A percentile compares a stretch with the other conserved stretches of the same genome.
Conservation (phyloP, 306 rosid species). For the Cucurbita argyrosperma region DNA sequence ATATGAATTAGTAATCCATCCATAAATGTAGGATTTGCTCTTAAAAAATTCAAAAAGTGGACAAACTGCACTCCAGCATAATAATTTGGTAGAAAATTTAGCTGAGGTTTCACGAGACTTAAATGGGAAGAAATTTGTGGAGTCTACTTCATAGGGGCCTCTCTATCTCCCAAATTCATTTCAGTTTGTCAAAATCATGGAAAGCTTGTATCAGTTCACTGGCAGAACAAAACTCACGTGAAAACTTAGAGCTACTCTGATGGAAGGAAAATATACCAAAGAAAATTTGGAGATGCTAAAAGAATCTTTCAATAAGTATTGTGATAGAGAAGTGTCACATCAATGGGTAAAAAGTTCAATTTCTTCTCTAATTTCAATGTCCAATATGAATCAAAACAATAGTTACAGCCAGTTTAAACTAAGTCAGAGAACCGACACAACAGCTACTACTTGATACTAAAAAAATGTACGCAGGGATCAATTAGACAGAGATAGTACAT, state of each 20-base stretch:
- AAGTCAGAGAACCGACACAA: neutral
- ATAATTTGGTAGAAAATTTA: neutral
- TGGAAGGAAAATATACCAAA: neutral
- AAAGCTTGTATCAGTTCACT: neutral
- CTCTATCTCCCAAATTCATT: neutral
- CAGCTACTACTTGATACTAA: neutral
- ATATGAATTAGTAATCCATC: neutral
- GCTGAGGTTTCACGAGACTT: neutral
- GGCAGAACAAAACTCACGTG: neutral
- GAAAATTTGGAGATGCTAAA: neutral
- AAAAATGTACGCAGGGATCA: neutral
- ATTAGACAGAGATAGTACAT: neutral
- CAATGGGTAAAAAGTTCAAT: neutral
- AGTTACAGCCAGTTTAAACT: neutral
- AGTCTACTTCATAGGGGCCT: neutral
- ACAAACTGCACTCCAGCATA: neutral
- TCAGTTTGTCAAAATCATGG: neutral
- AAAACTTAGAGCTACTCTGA: neutral
- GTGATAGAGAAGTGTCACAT: neutral
- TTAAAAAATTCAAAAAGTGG: neutral
- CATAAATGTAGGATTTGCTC: neutral
- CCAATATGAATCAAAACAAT: neutral
- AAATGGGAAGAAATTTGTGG: neutral
- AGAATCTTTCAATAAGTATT: neutral
- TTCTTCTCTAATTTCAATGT: neutral